Evolutionary conservation across 352 stramenopile genomes (phyloP).

Genomic region (Pythium brachiatum): DNA sequence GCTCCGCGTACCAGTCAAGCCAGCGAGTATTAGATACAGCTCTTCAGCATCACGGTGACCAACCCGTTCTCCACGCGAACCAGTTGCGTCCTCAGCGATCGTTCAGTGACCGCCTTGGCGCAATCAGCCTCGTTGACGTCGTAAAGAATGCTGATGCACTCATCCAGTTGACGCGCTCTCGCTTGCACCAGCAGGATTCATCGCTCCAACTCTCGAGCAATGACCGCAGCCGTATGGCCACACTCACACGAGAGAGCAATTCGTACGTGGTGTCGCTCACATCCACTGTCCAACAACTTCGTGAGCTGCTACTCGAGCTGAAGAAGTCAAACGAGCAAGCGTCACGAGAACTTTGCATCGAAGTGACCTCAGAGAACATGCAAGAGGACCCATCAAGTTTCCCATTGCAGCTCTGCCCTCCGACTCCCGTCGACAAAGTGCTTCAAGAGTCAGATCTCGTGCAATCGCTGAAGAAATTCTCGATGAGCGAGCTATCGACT

Average conservation of each 20-base stretch:
- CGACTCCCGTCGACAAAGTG: constrained; percentile 35
- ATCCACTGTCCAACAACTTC: constrained; percentile 34
- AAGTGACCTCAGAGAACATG: constrained; percentile 26
- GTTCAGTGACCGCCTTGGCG: constrained; percentile 12
- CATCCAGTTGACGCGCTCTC: constrained; percentile 29
- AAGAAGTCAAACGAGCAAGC: constrained; percentile 36
- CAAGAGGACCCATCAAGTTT: constrained; percentile 15
- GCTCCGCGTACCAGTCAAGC: constrained; percentile 22
- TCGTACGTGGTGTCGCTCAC: constrained; percentile 32
- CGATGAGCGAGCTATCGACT: constrained; percentile 42
- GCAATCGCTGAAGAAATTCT: constrained; percentile 47
- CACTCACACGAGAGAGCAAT: constrained; percentile 22
- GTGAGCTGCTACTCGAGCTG: constrained; percentile 31
- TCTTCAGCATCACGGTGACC: constrained; percentile 32
- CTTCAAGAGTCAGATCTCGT: constrained; percentile 46
- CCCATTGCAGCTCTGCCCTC: constrained; percentile 35
- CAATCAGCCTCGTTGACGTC: constrained; percentile 32
- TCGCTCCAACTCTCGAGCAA: constrained; percentile 16
- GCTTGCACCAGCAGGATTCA: constrained; percentile 22
- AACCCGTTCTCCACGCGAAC: constrained; percentile 33
- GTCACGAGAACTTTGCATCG: constrained; percentile 34
- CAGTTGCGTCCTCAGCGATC: constrained; percentile 22
- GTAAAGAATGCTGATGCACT: constrained; percentile 36
- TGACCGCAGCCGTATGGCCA: constrained; percentile 11
- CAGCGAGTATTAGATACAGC: constrained; percentile 33